A percentile compares a stretch with the other conserved stretches of the same genome.
phyloP scores from a whole-genome alignment of 2,329 filamentous ascomycete genomes.

The Malbranchea zuffiana region DNA sequence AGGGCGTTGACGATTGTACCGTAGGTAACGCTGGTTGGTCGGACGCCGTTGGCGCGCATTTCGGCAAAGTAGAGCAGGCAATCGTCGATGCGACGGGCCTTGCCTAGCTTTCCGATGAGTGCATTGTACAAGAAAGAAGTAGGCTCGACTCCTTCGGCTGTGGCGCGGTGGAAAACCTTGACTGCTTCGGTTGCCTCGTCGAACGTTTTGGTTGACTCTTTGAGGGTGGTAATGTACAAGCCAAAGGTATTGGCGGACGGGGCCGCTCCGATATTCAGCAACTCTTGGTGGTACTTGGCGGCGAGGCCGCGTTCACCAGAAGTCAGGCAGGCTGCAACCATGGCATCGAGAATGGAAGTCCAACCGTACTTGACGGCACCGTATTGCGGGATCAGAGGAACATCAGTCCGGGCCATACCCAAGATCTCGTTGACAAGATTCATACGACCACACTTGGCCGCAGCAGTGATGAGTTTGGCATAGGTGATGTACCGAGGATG shows the following conservation, averaged over 20 bases:
- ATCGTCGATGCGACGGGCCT: slow-evolving; percentile 94
- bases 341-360: slow-evolving; percentile 91
- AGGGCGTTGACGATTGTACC: slow-evolving; percentile 96
- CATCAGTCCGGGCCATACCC: slow-evolving; percentile 76
- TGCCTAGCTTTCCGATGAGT: slow-evolving; percentile 93
- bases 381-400: slow-evolving; percentile 75
- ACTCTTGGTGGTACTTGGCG: slow-evolving; percentile 79
- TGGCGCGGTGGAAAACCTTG: slow-evolving; percentile 91
- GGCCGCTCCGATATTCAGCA: slow-evolving; percentile 78
- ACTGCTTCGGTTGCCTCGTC: slow-evolving; percentile 95
- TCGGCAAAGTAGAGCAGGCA: slow-evolving; percentile 96
- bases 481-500: slow-evolving; percentile 95
- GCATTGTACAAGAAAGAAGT: slow-evolving; percentile 98
- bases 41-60: slow-evolving; percentile 87
- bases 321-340: slow-evolving; percentile 84
- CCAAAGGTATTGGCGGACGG: slow-evolving; percentile 97
- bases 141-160: slow-evolving; percentile 86
- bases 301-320: slow-evolving; percentile 71
- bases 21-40: slow-evolving; percentile 94
- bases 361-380: slow-evolving; percentile 85
- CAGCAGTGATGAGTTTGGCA: slow-evolving; percentile 84
- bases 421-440: slow-evolving; percentile 77
- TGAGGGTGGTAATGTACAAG: slow-evolving; percentile 97
- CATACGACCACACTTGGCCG: slow-evolving; percentile 73
- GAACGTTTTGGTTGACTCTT: slow-evolving; percentile 94